Percentiles rank a stretch among this genome's conserved stretches.
Conservation (phyloP, 495 filamentous ascomycete genomes). For the Parachaetomium inaequale region DNA sequence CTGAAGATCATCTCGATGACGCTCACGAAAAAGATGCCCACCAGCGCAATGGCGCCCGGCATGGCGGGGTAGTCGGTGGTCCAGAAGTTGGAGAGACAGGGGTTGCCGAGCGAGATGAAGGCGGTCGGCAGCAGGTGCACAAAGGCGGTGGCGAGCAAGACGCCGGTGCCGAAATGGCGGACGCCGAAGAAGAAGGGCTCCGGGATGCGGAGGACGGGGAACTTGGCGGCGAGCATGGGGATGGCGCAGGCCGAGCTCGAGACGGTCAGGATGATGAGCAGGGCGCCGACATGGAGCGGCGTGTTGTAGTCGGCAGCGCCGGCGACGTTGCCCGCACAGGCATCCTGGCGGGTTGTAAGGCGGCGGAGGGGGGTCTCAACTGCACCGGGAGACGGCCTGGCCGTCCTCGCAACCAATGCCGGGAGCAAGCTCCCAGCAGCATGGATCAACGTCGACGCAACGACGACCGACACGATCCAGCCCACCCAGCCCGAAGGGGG, state of each 20-base stretch:
- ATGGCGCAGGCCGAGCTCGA: slow-evolving; percentile 62
- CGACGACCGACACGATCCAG: slow-evolving; percentile 32
- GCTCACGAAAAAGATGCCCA: slow-evolving; percentile 68
- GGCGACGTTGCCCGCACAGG: slow-evolving; percentile 19
- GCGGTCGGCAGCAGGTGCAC: slow-evolving; percentile 80
- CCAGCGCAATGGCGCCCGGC: slow-evolving; percentile 73
- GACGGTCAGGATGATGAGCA: slow-evolving; percentile 67
- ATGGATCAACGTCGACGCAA: slow-evolving; percentile 25
- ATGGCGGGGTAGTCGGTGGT: slow-evolving; percentile 69
- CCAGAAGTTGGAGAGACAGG: slow-evolving; percentile 73
- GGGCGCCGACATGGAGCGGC: slow-evolving; percentile 65
- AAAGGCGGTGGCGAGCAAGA: slow-evolving; percentile 83
- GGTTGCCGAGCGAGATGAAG: slow-evolving; percentile 73
- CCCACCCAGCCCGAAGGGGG: slow-evolving; percentile 29
- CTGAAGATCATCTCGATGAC: slow-evolving; percentile 71
- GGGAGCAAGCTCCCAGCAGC: slow-evolving; percentile 14
- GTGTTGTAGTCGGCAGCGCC: slow-evolving; percentile 57
- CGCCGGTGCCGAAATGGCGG: slow-evolving; percentile 80
- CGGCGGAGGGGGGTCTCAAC: slow-evolving; percentile 5
- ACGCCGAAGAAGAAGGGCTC: slow-evolving; percentile 62
- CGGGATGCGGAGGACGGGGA: slow-evolving; percentile 43
- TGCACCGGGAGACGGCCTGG: not conserved
- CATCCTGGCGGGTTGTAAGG: slow-evolving; percentile 18
- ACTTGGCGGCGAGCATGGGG: slow-evolving; percentile 51
- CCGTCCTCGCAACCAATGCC: slow-evolving; percentile 4